Evolutionary conservation across 306 rosid genomes (phyloP).

Genomic region (Inga laurina): DNA sequence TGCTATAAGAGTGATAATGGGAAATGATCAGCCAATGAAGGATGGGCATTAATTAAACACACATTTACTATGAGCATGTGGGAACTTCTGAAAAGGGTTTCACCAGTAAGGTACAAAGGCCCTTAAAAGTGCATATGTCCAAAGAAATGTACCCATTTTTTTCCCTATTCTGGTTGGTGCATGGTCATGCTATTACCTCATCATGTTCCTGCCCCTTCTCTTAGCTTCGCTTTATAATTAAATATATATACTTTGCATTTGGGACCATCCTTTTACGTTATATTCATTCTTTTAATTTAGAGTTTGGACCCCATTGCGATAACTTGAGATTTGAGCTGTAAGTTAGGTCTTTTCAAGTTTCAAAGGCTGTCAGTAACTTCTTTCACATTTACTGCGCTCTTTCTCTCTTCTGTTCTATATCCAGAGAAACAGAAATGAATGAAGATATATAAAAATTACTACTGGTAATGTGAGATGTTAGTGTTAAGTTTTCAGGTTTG

Average conservation of each 20-base stretch:
- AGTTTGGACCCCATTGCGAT: not conserved
- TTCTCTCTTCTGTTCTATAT: not conserved
- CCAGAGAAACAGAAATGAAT: not conserved
- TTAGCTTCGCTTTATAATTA: not conserved
- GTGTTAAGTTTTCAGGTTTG: not conserved
- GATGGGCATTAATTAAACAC: not conserved
- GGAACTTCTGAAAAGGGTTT: not conserved
- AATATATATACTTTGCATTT: not conserved
- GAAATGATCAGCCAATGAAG: not conserved
- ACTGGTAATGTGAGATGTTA: not conserved
- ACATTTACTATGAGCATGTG: not conserved
- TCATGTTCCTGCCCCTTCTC: not conserved
- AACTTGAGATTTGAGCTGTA: not conserved
- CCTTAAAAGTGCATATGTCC: not conserved
- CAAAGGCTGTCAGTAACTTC: not conserved
- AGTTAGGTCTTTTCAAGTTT: not conserved
- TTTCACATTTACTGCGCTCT: not conserved
- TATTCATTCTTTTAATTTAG: not conserved
- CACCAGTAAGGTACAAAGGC: not conserved
- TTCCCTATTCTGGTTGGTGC: not conserved
- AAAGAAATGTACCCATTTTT: conserved; percentile 2
- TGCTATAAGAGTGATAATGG: not conserved
- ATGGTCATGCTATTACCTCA: not conserved
- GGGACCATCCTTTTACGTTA: not conserved
- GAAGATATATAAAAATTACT: not conserved